phyloP scores from a whole-genome alignment of 257 asterid species.

The Ilex aquifolium region DNA sequence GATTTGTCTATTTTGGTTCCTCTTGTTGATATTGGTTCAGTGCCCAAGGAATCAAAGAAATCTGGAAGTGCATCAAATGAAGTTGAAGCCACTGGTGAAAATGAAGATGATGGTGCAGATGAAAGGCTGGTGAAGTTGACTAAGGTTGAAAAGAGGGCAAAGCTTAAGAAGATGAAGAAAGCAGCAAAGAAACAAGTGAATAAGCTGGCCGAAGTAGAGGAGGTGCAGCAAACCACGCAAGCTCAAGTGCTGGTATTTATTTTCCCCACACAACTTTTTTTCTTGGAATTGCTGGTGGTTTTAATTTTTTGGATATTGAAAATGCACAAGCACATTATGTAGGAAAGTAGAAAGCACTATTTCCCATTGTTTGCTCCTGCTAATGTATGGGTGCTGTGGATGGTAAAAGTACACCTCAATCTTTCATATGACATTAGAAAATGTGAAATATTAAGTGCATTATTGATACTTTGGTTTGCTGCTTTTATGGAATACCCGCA shows the following conservation, averaged over 20 bases:
- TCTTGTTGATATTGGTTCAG: conserved; percentile 20
- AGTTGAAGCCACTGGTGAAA: conserved; percentile 25
- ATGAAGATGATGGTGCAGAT: conserved; percentile 25
- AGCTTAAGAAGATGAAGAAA: conserved; percentile 65
- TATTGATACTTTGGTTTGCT: too few relatives aligned
- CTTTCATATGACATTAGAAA: too few relatives aligned
- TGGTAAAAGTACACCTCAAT: too few relatives aligned
- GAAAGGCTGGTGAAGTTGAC: conserved; percentile 41
- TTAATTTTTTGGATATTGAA: too few relatives aligned
- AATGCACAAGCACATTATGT: too few relatives aligned
- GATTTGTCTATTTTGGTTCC: neutral
- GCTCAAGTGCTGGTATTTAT: conserved; percentile 68
- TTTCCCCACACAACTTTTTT: conserved; percentile 2
- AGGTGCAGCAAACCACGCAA: conserved; percentile 54
- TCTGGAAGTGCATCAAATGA: conserved; percentile 40
- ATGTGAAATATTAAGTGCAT: too few relatives aligned
- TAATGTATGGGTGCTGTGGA: too few relatives aligned
- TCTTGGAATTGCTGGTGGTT: neutral
- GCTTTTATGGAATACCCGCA: too few relatives aligned
- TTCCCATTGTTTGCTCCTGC: too few relatives aligned
- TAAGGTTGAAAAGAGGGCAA: conserved; percentile 72
- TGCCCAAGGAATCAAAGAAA: conserved; percentile 38
- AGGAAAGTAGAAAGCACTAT: too few relatives aligned
- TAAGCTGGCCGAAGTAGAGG: conserved; percentile 35
- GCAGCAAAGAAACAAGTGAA: conserved; percentile 82